These are phyloP conservation scores for Obba rivulosa DNA, from an alignment of 768 basidiomycete species.

Conservation along the genomic window DNA sequence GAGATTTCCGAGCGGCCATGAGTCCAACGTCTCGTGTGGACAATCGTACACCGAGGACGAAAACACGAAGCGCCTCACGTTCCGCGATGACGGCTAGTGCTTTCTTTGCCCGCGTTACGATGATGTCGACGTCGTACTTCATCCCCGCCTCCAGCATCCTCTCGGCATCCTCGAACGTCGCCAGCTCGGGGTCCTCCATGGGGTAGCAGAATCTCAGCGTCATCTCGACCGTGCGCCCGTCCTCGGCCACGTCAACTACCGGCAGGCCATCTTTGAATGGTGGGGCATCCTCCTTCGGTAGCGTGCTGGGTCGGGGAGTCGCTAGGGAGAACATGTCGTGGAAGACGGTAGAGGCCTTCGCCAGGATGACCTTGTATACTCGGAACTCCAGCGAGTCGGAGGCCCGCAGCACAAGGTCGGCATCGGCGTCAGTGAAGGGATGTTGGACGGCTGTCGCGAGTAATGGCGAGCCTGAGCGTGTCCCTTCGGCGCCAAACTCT, in stretches of 20 bases:
- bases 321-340: constrained; percentile 25
- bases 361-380: constrained; percentile 37
- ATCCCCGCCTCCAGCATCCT: constrained; percentile 8
- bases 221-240: constrained; percentile 6
- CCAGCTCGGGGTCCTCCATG: background rate
- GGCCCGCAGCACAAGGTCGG: constrained; percentile 38
- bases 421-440: constrained; percentile 34
- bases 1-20: too few species aligned
- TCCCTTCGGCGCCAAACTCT: too few species aligned
- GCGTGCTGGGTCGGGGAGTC: constrained; percentile 1
- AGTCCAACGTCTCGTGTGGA: too few species aligned
- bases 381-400: constrained; percentile 38
- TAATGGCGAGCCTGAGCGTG: too few species aligned
- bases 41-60: too few species aligned
- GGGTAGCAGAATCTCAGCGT: constrained; percentile 13
- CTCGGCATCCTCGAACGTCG: background rate
- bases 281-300: background rate
- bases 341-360: constrained; percentile 37
- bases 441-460: background rate
- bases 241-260: constrained; percentile 12
- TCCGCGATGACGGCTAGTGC: background rate
- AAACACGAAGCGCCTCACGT: too few species aligned
- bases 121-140: constrained; percentile 19
- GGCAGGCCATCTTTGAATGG: background rate
- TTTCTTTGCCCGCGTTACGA: background rate